A percentile compares a stretch with the other conserved stretches of the same genome.
These are phyloP conservation scores for Ilex paraguariensis DNA, from an alignment of 305 asterid genomes.

Conservation along the genomic window DNA sequence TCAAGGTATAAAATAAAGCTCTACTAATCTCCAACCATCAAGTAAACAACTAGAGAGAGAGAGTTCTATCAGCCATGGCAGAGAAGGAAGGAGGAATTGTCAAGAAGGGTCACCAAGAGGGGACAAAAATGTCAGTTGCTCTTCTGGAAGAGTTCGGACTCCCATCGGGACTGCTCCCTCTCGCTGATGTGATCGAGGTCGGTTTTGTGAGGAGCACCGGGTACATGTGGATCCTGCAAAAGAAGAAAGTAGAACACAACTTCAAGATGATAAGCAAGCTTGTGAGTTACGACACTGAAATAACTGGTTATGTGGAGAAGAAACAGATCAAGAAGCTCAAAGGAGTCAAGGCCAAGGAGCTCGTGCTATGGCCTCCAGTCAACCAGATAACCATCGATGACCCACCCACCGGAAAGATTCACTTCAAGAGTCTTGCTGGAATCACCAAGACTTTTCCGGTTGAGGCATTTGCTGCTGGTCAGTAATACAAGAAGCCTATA, in stretches of 20 bases:
- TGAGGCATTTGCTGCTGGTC: constrained; percentile 58
- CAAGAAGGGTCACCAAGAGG: constrained; percentile 56
- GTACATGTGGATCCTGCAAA: constrained; percentile 66
- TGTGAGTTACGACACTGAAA: constrained; percentile 47
- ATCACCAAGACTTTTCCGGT: constrained; percentile 66
- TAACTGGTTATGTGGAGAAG: constrained; percentile 49
- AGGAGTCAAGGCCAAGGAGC: constrained; percentile 75
- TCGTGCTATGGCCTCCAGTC: constrained; percentile 67
- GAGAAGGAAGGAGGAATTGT: constrained; percentile 53
- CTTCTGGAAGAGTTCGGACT: constrained; percentile 65
- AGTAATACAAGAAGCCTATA: constrained; percentile 16
- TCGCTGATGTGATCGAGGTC: constrained; percentile 57
- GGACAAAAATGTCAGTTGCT: constrained; percentile 43
- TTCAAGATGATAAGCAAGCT: constrained; percentile 60
- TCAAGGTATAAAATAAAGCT: constrained; percentile 21
- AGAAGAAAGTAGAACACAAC: constrained; percentile 49
- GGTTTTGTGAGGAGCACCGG: constrained; percentile 61
- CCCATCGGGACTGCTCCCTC: constrained; percentile 64
- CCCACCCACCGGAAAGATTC: constrained; percentile 57
- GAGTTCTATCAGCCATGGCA: constrained; percentile 22
- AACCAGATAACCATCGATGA: constrained; percentile 41
- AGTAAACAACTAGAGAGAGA: background rate
- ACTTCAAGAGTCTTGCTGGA: constrained; percentile 74
- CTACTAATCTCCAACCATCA: constrained; percentile 3
- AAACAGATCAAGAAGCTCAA: constrained; percentile 61